Conservation (phyloP, 1,139 yeast species). For the Yarrowia galli region DNA sequence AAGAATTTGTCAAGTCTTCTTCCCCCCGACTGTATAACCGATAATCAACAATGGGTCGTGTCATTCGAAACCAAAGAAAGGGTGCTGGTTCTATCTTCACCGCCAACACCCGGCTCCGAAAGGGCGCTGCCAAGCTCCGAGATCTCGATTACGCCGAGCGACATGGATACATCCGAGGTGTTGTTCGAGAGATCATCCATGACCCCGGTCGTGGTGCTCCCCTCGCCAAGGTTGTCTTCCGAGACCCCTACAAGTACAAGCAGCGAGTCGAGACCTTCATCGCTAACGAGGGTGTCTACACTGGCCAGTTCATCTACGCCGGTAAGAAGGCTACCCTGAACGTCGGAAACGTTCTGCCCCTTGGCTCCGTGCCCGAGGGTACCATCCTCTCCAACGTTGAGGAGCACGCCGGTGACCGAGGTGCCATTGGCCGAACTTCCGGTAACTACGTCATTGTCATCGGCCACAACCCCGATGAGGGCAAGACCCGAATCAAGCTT, state of each 20-base stretch:
- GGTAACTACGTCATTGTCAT: constrained; percentile 99
- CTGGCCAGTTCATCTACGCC: constrained; percentile 98
- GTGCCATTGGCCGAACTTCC: constrained; percentile 99
- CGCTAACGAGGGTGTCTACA: constrained; percentile 99
- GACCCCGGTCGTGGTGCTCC: constrained; percentile 99
- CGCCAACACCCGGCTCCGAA: constrained; percentile 99
- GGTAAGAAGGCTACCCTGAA: constrained; percentile 98
- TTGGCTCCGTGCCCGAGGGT: constrained; percentile 99
- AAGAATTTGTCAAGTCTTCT: constrained; percentile 39
- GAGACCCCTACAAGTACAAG: constrained; percentile 99
- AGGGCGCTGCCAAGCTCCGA: constrained; percentile 99
- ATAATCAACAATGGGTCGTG: constrained; percentile 67
- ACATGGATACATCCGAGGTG: constrained; percentile 99
- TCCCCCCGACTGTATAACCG: constrained; percentile 38
- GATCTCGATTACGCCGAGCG: constrained; percentile 99
- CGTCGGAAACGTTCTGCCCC: constrained; percentile 97
- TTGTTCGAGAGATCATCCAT: constrained; percentile 97
- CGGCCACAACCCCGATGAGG: constrained; percentile 99
- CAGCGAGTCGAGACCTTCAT: constrained; percentile 98
- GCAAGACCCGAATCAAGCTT: constrained; percentile 98
- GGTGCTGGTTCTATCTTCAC: constrained; percentile 99
- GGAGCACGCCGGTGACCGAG: constrained; percentile 99
- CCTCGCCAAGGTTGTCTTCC: constrained; percentile 97
- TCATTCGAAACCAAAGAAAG: constrained; percentile 99
- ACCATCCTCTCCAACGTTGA: constrained; percentile 98